phyloP scores from a whole-genome alignment of 768 basidiomycete species.

The Kwoniella sp. region DNA sequence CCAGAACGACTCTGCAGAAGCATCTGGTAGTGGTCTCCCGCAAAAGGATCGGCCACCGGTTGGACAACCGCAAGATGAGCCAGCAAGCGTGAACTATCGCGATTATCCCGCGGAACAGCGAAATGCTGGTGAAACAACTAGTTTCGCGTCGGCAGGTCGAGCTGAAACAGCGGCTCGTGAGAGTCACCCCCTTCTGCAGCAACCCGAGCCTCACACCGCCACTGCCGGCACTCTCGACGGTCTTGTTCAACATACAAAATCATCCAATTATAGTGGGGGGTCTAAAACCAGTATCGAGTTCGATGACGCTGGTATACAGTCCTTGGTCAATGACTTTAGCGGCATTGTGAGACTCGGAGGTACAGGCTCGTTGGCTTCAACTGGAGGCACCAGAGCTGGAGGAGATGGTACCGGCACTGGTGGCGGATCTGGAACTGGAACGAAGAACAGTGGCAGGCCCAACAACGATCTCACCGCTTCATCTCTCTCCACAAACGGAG shows the following conservation, averaged over 20 bases:
- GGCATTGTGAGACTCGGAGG: slow-evolving; percentile 45
- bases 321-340: slow-evolving; percentile 39
- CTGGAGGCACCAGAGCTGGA: slow-evolving; percentile 13
- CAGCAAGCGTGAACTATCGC: slow-evolving; percentile 30
- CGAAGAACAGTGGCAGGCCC: background rate
- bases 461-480: background rate
- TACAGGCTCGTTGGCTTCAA: slow-evolving; percentile 21
- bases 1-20: slow-evolving; percentile 36
- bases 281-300: slow-evolving; percentile 23
- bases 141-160: slow-evolving; percentile 19
- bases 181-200: background rate
- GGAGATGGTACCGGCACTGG: slow-evolving; percentile 24
- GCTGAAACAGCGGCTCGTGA: background rate
- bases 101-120: slow-evolving; percentile 30
- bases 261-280: slow-evolving; percentile 4
- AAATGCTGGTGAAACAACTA: slow-evolving; percentile 16
- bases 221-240: slow-evolving; percentile 21
- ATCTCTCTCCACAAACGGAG: background rate
- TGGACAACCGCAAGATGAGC: slow-evolving; percentile 37
- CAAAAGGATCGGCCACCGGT: slow-evolving; percentile 35
- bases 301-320: slow-evolving; percentile 34
- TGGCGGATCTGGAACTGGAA: slow-evolving; percentile 5
- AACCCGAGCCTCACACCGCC: slow-evolving; percentile 27
- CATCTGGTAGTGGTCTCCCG: slow-evolving; percentile 37
- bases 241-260: slow-evolving; percentile 8